These are phyloP conservation scores for Noccaea bulbosa DNA, from an alignment of 345 rosid species.

Conservation along the genomic window DNA sequence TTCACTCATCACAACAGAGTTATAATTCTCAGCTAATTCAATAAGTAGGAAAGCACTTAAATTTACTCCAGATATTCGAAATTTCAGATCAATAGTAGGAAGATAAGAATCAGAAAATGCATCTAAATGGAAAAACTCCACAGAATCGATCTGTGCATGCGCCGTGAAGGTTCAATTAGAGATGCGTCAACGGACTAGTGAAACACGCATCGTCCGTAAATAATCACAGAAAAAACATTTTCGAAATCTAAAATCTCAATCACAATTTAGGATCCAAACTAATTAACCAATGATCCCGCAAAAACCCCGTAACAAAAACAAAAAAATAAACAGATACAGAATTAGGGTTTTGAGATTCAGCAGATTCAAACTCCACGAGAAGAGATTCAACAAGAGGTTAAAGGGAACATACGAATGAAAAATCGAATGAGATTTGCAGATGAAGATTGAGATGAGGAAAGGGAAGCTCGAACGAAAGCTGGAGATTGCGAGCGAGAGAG, in stretches of 20 bases:
- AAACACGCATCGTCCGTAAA: background rate
- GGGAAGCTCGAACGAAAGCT: slow-evolving; percentile 32
- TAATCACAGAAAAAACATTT: background rate
- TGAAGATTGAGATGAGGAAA: slow-evolving; percentile 34
- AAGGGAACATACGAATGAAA: slow-evolving; percentile 31
- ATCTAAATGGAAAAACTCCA: slow-evolving; percentile 6
- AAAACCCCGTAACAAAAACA: slow-evolving; percentile 12
- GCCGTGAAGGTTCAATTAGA: slow-evolving; percentile 11
- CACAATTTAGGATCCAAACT: slow-evolving; percentile 25
- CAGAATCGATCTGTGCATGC: slow-evolving; percentile 33
- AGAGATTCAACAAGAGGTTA: background rate
- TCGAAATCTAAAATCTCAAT: slow-evolving; percentile 14
- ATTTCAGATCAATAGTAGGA: slow-evolving; percentile 27
- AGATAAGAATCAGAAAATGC: slow-evolving; percentile 8
- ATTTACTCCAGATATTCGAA: slow-evolving; percentile 21
- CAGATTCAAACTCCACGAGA: slow-evolving; percentile 17
- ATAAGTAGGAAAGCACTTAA: background rate
- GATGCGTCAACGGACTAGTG: slow-evolving; percentile 29
- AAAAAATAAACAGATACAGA: background rate
- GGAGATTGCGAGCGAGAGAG: slow-evolving; percentile 16
- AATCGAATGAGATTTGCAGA: slow-evolving; percentile 14
- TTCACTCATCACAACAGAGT: slow-evolving; percentile 7
- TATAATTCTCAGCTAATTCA: background rate
- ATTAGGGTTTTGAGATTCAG: slow-evolving; percentile 45
- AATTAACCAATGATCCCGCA: slow-evolving; percentile 24